Evolutionary conservation across 2,329 filamentous ascomycete species (phyloP), one percentile per base, ranked within the genome.

Genomic region (Colletotrichum incanum): DNA sequence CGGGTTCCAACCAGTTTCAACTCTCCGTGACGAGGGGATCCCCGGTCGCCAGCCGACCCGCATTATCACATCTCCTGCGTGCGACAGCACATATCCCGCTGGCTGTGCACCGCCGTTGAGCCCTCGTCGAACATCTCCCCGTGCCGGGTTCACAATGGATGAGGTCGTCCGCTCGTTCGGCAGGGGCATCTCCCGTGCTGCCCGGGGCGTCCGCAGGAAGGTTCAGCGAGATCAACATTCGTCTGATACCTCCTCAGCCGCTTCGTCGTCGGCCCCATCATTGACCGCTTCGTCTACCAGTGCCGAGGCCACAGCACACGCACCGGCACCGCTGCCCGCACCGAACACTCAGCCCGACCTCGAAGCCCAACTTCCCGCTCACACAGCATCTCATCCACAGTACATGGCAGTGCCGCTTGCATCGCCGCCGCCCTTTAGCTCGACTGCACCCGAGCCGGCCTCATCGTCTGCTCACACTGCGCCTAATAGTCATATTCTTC

Each of bases 1-100:
- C 65, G 65, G 70, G 70, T 72, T 72, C 65, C 70, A 72, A 47
- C 54, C 60, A 70, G 65, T 72, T 72, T 70, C 70, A 72, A 72
- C 23, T 52, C 23, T 26, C 54, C 34, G 43, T 72, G 70, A 72
- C 70, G 65, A 69, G 60, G 70, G 65, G 31, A 65, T 70, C 65
- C 70, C 65, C 70, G 59, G 65, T 72, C 65, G 70, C 59, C 65
- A 59, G 39, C 23, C 26, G 50, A 56, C 61, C 59, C 28, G 49
- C 58, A 39, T 34, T 9, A 41, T 12, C 28, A 28, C 49, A 34
- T 34, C 37, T 39, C 23, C 50, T n/a, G 60, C 37, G 5, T 47
- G 65, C 47, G 23, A 47, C 23, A 0, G 39, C 49, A 54, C 65
- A 72, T 43, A 55, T 61, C 31, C 58, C 39, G 65, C 52, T 49